These are phyloP conservation scores for Senecio squalidus DNA, from an alignment of 140 eudicot species.

Conservation along the genomic window DNA sequence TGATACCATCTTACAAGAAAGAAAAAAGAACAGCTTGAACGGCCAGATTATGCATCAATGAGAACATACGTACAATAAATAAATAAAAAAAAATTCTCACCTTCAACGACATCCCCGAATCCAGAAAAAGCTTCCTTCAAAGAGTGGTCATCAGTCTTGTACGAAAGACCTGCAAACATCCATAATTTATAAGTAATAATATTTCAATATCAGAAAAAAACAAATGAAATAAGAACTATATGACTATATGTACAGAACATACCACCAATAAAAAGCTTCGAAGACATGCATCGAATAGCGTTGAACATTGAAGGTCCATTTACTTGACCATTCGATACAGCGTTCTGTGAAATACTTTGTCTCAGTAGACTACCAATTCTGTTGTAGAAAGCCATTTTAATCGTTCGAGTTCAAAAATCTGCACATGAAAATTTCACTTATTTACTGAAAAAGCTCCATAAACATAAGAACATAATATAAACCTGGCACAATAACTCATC, in stretches of 20 bases:
- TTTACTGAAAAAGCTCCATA: neutral
- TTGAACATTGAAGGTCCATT: conserved; percentile 44
- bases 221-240: too few species aligned
- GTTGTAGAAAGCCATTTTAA: conserved; percentile 61
- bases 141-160: conserved; percentile 52
- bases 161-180: conserved; percentile 62
- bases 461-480: neutral
- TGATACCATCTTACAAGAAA: neutral
- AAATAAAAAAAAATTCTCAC: neutral
- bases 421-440: neutral
- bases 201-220: neutral
- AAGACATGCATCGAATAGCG: conserved; percentile 64
- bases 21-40: neutral
- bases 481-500: too few species aligned
- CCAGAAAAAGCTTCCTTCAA: conserved; percentile 71
- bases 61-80: too few species aligned
- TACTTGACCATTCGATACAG: conserved; percentile 20
- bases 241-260: neutral
- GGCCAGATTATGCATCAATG: too few species aligned
- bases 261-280: conserved; percentile 90
- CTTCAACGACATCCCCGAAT: conserved; percentile 62
- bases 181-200: neutral
- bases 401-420: conserved; percentile 3
- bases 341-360: conserved; percentile 35
- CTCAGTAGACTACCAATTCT: conserved; percentile 54